Conservation (phyloP, 805 yeast genomes). For the Teunomyces tritomae region DNA sequence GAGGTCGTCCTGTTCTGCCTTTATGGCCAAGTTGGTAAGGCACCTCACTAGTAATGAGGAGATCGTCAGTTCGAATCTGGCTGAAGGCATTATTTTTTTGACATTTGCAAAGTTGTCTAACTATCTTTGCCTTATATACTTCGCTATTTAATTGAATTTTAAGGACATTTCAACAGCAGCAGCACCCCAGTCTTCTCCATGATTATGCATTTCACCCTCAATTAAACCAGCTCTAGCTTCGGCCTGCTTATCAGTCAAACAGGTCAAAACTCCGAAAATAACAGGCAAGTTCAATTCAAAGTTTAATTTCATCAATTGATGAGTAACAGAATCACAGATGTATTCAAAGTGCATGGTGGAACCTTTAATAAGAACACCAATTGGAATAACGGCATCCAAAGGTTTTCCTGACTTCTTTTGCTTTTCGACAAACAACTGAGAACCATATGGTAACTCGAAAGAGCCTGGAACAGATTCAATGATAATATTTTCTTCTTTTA, state of each 20-base stretch:
- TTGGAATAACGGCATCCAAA: constrained; percentile 85
- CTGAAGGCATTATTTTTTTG: constrained; percentile 6
- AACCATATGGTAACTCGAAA: constrained; percentile 87
- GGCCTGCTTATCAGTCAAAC: constrained; percentile 93
- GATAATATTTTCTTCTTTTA: constrained; percentile 69
- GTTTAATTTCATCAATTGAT: constrained; percentile 81
- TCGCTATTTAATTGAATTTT: constrained; percentile 24
- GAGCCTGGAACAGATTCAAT: constrained; percentile 93
- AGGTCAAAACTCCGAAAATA: constrained; percentile 90
- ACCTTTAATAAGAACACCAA: constrained; percentile 94
- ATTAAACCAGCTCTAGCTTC: constrained; percentile 83
- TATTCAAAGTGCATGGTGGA: constrained; percentile 98
- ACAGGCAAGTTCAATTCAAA: constrained; percentile 70
- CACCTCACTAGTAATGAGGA: constrained; percentile 12
- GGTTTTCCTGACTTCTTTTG: constrained; percentile 42
- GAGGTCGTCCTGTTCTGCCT: constrained; percentile 13
- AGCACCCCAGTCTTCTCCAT: constrained; percentile 98
- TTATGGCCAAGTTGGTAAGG: constrained; percentile 14
- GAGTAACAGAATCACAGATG: constrained; percentile 86
- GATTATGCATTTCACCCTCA: constrained; percentile 81
- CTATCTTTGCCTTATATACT: not conserved
- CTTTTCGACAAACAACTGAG: constrained; percentile 50
- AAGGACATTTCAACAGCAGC: constrained; percentile 93
- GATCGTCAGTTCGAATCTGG: constrained; percentile 13
- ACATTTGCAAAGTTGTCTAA: not conserved